A percentile compares a stretch with the other conserved stretches of the same genome.
phyloP scores from a whole-genome alignment of 306 rosid genomes.

The Luffa acutangula region DNA sequence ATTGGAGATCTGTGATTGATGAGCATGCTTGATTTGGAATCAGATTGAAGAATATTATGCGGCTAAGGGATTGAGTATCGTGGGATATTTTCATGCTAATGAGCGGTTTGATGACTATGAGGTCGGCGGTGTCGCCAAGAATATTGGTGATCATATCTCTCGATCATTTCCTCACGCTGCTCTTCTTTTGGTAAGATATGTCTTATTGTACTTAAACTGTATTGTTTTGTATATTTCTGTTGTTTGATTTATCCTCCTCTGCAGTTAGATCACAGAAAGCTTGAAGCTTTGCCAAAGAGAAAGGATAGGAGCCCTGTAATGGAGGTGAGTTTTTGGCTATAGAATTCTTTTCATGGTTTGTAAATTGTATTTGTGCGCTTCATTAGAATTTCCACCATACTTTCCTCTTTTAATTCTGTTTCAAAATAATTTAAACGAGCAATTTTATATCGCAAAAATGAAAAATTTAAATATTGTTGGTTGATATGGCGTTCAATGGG shows the following conservation, averaged over 20 bases:
- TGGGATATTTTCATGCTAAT: constrained; percentile 90
- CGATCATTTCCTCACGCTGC: constrained; percentile 86
- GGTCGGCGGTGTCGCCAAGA: constrained; percentile 69
- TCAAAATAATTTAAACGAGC: background rate
- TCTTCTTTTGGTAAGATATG: constrained; percentile 51
- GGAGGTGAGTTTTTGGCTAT: constrained; percentile 48
- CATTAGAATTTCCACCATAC: background rate
- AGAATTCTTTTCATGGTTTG: background rate
- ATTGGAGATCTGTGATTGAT: background rate
- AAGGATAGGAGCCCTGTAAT: constrained; percentile 53
- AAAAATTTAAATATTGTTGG: background rate
- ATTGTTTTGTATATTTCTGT: background rate
- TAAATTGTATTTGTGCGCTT: background rate
- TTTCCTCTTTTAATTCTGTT: background rate
- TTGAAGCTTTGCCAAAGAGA: constrained; percentile 55
- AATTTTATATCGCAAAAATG: background rate
- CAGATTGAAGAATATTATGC: constrained; percentile 84
- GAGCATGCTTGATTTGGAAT: constrained; percentile 7
- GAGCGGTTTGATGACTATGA: constrained; percentile 85
- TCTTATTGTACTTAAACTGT: background rate
- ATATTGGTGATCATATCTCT: constrained; percentile 75
- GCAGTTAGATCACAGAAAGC: constrained; percentile 85
- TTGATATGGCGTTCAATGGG: background rate
- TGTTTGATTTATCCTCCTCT: constrained; percentile 4
- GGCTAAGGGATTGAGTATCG: constrained; percentile 54